Evolutionary conservation across 257 asterid species (phyloP).

Genomic region (Lithospermum erythrorhizon): DNA sequence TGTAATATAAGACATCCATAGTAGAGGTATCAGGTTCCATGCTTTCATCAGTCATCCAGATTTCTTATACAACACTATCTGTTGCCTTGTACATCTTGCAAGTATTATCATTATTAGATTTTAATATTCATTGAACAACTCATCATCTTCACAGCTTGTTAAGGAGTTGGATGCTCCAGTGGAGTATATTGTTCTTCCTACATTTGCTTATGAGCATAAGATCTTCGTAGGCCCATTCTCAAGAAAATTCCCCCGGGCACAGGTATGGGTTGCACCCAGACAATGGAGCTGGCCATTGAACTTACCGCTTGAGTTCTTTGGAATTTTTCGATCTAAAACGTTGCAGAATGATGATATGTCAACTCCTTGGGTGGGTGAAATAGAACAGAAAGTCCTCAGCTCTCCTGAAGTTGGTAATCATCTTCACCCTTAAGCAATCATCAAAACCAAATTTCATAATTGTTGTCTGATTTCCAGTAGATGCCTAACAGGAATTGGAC

Average conservation of each 20-base stretch:
- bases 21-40: not conserved
- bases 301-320: slow-evolving; percentile 83
- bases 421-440: not conserved
- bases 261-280: slow-evolving; percentile 97
- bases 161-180: slow-evolving; percentile 82
- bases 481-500: slow-evolving; percentile 65
- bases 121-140: slow-evolving; percentile 5
- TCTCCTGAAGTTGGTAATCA: slow-evolving; percentile 88
- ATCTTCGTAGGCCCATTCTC: slow-evolving; percentile 97
- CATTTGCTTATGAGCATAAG: slow-evolving; percentile 92
- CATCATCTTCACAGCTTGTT: slow-evolving; percentile 51
- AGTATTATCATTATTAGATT: not conserved
- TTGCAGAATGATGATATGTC: slow-evolving; percentile 48
- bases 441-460: not conserved
- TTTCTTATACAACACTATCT: not conserved
- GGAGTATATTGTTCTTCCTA: slow-evolving; percentile 73
- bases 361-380: slow-evolving; percentile 79
- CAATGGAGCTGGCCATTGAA: slow-evolving; percentile 99
- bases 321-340: slow-evolving; percentile 68
- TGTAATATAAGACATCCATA: not conserved
- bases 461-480: slow-evolving; percentile 4
- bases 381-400: slow-evolving; percentile 85
- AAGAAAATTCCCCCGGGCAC: slow-evolving; percentile 79
- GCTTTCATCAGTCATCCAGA: not conserved
- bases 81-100: not conserved